Conservation (phyloP, 192 early-diverging fungal genomes). For the Podila verticillata region DNA sequence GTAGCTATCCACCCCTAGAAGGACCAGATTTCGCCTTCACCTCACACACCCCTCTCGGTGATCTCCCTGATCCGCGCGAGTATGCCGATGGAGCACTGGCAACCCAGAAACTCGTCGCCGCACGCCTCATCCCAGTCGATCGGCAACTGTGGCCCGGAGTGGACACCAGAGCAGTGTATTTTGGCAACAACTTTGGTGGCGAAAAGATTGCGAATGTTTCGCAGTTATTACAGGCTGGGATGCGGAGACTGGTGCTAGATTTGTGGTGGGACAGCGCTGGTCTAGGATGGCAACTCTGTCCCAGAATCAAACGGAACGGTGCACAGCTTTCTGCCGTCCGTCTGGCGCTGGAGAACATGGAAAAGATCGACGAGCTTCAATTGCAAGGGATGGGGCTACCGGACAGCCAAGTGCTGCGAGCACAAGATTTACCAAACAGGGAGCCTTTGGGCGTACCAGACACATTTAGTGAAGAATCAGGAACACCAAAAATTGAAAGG, state of each 20-base stretch:
- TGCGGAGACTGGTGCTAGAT: slow-evolving; percentile 37
- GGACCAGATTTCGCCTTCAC: slow-evolving; percentile 32
- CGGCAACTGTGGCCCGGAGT: slow-evolving; percentile 35
- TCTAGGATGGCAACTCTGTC: slow-evolving; percentile 42
- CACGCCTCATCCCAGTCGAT: slow-evolving; percentile 23
- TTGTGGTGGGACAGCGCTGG: slow-evolving; percentile 38
- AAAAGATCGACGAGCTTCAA: not conserved
- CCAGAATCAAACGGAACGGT: slow-evolving; percentile 17
- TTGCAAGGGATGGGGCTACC: slow-evolving; percentile 18
- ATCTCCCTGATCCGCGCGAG: slow-evolving; percentile 12
- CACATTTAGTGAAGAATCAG: not conserved
- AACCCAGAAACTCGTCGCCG: slow-evolving; percentile 37
- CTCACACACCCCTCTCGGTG: slow-evolving; percentile 24
- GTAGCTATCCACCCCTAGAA: slow-evolving; percentile 11
- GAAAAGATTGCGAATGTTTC: slow-evolving; percentile 21
- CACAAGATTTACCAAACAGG: not conserved
- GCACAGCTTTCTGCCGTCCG: not conserved
- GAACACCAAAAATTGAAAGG: not conserved
- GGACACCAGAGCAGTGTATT: slow-evolving; percentile 36
- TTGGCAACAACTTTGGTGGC: slow-evolving; percentile 24
- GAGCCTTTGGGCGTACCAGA: not conserved
- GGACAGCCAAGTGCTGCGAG: not conserved
- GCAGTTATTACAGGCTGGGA: slow-evolving; percentile 35
- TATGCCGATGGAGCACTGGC: slow-evolving; percentile 36
- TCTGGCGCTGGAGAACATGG: slow-evolving; percentile 14